These are phyloP conservation scores for Artemisia argyi DNA, from an alignment of 129 eudicot genomes.

Conservation along the genomic window DNA sequence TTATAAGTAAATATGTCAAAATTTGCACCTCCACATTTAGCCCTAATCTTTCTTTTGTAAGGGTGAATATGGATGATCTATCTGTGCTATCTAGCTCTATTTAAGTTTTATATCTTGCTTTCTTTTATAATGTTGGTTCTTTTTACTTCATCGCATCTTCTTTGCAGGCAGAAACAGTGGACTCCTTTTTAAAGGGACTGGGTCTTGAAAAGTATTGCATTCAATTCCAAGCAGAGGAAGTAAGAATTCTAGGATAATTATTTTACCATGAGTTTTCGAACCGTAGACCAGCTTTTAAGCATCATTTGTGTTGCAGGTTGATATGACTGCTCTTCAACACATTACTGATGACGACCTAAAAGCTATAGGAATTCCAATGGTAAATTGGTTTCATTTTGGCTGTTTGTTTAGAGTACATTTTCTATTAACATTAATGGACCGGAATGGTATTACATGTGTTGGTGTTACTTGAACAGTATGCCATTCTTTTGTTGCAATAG, in stretches of 20 bases:
- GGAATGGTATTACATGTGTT: too few relatives aligned
- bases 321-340: slow-evolving; percentile 91
- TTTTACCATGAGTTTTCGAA: not conserved
- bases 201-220: slow-evolving; percentile 90
- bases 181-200: slow-evolving; percentile 70
- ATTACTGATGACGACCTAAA: slow-evolving; percentile 92
- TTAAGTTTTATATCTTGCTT: not conserved
- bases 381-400: slow-evolving; percentile 25
- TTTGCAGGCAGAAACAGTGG: slow-evolving; percentile 76
- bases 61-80: not conserved
- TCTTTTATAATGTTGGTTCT: not conserved
- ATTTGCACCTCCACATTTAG: not conserved
- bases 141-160: slow-evolving; percentile 17
- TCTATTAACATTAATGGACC: too few relatives aligned
- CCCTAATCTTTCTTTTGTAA: not conserved
- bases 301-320: slow-evolving; percentile 55
- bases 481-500: too few relatives aligned
- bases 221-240: slow-evolving; percentile 95
- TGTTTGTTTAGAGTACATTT: not conserved
- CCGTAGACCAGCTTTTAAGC: slow-evolving; percentile 8
- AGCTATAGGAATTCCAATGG: slow-evolving; percentile 96
- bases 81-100: not conserved
- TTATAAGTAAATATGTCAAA: not conserved
- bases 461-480: too few relatives aligned
- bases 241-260: slow-evolving; percentile 21